These are phyloP conservation scores for Verruconis gallopava DNA, from an alignment of 2,329 filamentous ascomycete species.

Conservation along the genomic window DNA sequence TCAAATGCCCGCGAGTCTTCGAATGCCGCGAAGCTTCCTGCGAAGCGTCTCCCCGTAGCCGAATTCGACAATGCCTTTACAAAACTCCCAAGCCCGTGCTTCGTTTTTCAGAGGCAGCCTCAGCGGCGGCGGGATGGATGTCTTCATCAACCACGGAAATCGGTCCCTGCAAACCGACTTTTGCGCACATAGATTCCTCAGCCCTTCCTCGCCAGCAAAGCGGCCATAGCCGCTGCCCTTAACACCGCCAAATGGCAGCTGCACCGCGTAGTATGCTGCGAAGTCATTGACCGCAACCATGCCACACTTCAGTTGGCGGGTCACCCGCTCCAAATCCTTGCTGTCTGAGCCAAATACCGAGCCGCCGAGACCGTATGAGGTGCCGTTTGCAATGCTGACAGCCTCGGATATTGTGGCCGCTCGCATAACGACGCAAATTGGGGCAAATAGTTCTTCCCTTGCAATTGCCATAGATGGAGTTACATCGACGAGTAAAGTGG, in stretches of 20 bases:
- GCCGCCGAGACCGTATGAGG: conserved; percentile 73
- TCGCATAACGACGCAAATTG: conserved; percentile 75
- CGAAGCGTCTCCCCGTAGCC: conserved; percentile 32
- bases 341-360: conserved; percentile 66
- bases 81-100: conserved; percentile 28
- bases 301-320: conserved; percentile 59
- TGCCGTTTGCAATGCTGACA: conserved; percentile 69
- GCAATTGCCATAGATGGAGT: conserved; percentile 76
- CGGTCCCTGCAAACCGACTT: conserved; percentile 79
- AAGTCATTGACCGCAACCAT: conserved; percentile 98
- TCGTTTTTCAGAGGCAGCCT: conserved; percentile 58
- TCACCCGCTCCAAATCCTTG: conserved; percentile 49
- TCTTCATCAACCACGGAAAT: conserved; percentile 44
- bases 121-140: conserved; percentile 66
- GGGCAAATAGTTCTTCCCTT: conserved; percentile 83
- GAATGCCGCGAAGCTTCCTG: conserved; percentile 28
- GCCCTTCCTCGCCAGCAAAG: conserved; percentile 82
- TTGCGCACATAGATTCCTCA: conserved; percentile 71
- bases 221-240: conserved; percentile 79
- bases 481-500: conserved; percentile 84
- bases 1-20: conserved; percentile 23
- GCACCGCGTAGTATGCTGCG: conserved; percentile 81
- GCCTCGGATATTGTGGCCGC: conserved; percentile 53
- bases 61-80: conserved; percentile 33
- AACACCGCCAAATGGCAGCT: conserved; percentile 88